phyloP scores from a whole-genome alignment of 164 flowering plant genomes.

The Nymphaea colorata region DNA sequence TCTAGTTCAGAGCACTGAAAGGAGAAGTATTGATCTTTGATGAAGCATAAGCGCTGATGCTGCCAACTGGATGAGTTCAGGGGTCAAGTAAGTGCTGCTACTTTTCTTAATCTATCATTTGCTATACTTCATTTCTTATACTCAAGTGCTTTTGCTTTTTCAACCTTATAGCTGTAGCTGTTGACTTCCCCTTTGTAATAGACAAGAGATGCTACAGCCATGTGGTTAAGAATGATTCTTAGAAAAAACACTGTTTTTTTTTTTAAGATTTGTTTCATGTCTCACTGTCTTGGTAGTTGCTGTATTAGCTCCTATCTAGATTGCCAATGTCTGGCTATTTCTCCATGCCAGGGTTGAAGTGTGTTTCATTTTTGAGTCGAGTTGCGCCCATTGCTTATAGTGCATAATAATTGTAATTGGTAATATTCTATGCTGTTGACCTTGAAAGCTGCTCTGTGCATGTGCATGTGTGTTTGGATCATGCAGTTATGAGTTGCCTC shows the following conservation, averaged over 20 bases:
- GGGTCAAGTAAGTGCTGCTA: slow-evolving; percentile 23
- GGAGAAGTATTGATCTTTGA: slow-evolving; percentile 11
- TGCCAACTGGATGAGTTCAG: slow-evolving; percentile 17
- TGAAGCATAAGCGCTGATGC: slow-evolving; percentile 12
- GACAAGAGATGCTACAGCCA: not conserved
- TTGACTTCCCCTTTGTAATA: not conserved
- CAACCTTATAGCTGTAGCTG: not conserved
- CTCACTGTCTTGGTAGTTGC: not conserved
- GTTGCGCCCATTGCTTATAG: not conserved
- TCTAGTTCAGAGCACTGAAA: slow-evolving; percentile 10
- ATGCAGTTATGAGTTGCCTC: too few relatives aligned
- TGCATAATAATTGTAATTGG: not conserved
- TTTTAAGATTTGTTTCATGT: not conserved
- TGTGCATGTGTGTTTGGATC: too few relatives aligned
- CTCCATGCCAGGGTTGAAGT: not conserved
- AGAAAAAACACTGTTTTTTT: not conserved
- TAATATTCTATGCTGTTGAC: not conserved
- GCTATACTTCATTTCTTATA: not conserved
- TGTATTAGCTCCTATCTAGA: not conserved
- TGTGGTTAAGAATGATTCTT: not conserved
- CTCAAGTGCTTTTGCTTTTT: not conserved
- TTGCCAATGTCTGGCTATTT: not conserved
- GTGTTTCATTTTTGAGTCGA: not conserved
- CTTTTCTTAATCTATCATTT: slow-evolving; percentile 5
- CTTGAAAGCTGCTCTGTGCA: too few relatives aligned